Evolutionary conservation across 1,284 basidiomycete species (phyloP).

Genomic region (Cutaneotrichosporon cavernicola): DNA sequence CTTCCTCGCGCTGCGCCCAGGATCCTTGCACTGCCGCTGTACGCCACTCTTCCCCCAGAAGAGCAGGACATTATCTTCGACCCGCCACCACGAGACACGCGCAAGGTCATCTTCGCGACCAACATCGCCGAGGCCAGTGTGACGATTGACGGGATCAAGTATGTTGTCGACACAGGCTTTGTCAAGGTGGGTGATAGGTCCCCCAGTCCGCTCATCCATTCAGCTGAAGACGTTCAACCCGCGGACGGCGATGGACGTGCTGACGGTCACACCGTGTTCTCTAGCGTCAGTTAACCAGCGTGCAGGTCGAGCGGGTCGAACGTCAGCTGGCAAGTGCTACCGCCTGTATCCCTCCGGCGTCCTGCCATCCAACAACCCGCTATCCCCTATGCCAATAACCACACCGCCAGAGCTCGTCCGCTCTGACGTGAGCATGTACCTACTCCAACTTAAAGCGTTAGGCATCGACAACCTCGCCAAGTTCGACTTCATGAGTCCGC

Average conservation of each 20-base stretch:
- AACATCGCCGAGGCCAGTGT: slow-evolving; percentile 98
- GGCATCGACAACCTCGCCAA: slow-evolving; percentile 82
- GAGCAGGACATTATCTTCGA: slow-evolving; percentile 86
- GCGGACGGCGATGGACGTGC: slow-evolving; percentile 73
- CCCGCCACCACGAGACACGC: slow-evolving; percentile 65
- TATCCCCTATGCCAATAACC: slow-evolving; percentile 56
- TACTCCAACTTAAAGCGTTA: slow-evolving; percentile 88
- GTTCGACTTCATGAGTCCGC: slow-evolving; percentile 89
- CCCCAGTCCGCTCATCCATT: slow-evolving; percentile 7
- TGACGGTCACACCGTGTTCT: slow-evolving; percentile 75
- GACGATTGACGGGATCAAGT: slow-evolving; percentile 92
- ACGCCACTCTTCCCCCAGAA: slow-evolving; percentile 79
- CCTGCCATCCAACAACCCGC: slow-evolving; percentile 58
- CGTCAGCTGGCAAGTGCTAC: slow-evolving; percentile 85
- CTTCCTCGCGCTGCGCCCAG: slow-evolving; percentile 64
- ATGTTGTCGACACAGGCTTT: slow-evolving; percentile 92
- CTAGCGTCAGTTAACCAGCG: slow-evolving; percentile 82
- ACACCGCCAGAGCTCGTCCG: slow-evolving; percentile 88
- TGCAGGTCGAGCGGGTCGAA: slow-evolving; percentile 85
- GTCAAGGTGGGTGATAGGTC: slow-evolving; percentile 69
- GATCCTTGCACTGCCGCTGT: slow-evolving; percentile 72
- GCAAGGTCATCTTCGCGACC: slow-evolving; percentile 90
- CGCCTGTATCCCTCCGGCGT: slow-evolving; percentile 76
- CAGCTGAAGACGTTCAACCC: slow-evolving; percentile 83
- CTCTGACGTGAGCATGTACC: slow-evolving; percentile 79